phyloP scores from a whole-genome alignment of 2,329 filamentous ascomycete genomes.

The Arachnomyces sp. region DNA sequence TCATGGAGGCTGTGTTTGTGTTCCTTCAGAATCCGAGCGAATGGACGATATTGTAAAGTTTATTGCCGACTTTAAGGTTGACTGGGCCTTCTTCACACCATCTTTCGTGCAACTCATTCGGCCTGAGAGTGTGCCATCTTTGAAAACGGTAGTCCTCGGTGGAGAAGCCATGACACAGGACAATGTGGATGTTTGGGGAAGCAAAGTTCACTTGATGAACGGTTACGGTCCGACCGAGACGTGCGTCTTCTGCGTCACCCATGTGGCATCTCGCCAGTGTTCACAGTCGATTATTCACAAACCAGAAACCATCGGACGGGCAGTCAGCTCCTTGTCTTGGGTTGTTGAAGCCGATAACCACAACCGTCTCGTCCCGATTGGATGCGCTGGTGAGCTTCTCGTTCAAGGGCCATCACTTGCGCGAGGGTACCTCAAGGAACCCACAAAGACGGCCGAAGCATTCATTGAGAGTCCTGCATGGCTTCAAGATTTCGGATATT shows the following conservation, averaged over 20 bases:
- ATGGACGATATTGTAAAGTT: slow-evolving; percentile 35
- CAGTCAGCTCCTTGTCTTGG: slow-evolving; percentile 23
- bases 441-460: slow-evolving; percentile 40
- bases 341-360: slow-evolving; percentile 24
- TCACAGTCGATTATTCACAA: slow-evolving; percentile 17
- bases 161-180: slow-evolving; percentile 12
- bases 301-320: slow-evolving; percentile 16
- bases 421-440: slow-evolving; percentile 48
- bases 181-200: slow-evolving; percentile 15
- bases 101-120: slow-evolving; percentile 40
- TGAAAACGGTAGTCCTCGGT: slow-evolving; percentile 25
- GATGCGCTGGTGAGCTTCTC: slow-evolving; percentile 12
- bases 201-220: slow-evolving; percentile 28
- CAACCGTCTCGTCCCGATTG: slow-evolving; percentile 26
- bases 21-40: slow-evolving; percentile 38
- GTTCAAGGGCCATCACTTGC: slow-evolving; percentile 43
- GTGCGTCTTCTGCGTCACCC: slow-evolving; percentile 17
- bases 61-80: slow-evolving; percentile 40
- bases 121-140: slow-evolving; percentile 25
- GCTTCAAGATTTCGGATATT: background rate
- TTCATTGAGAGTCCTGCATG: slow-evolving; percentile 43
- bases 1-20: slow-evolving; percentile 50
- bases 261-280: slow-evolving; percentile 24
- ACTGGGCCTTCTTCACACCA: slow-evolving; percentile 46
- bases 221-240: slow-evolving; percentile 23